Evolutionary conservation across 164 flowering plant species (phyloP), one percentile per base, ranked within the genome.

Genomic region (Vitis riparia): DNA sequence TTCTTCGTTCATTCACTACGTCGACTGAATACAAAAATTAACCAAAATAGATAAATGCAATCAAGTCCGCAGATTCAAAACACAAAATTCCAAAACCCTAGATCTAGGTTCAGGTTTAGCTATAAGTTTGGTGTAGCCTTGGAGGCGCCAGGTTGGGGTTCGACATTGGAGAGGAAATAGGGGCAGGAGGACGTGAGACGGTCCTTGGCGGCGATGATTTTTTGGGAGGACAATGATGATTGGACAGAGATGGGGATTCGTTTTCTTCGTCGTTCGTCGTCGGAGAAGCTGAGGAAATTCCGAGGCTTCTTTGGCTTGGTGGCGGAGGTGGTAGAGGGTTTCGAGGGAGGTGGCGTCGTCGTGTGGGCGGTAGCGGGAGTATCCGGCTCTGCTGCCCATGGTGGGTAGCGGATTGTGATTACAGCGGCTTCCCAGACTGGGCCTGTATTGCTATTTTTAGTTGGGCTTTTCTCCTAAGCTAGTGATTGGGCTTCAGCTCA

Each of bases 71-170:
- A 6, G 5, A 37, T 37, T 37, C 7, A 37, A 37, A 23, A 23
- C 27, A 23, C 27, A 23, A 23, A 1, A 23, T 23, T 1, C 27
- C 27, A 23, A 23, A 37, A 37, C 44, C 44, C 44, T 37, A 37
- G 44, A 23, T 23, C 27, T 23, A 23, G 27, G 27, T 23, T 23
- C 27, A 23, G 27, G 27, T 23, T 23, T 76, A 47, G 85, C 87
- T 8, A 91, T 84, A 55, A 92, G 87, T 60, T 85, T 81, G 3
- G 97, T 91, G 75, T 91, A 91, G 86, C 91, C 91, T 79, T 88
- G 96, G n/a, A 95, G 8, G 85, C 79, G 0, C 99, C 99, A 7
- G 96, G 88, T 75, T 87, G 93, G 8, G 99, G 90, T 56, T 84
- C 91, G 29, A 90, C 94, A 73, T 91, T 91, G 67, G 96, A 88